Conservation (phyloP, 768 basidiomycete species). For the Tulasnella calospora region DNA sequence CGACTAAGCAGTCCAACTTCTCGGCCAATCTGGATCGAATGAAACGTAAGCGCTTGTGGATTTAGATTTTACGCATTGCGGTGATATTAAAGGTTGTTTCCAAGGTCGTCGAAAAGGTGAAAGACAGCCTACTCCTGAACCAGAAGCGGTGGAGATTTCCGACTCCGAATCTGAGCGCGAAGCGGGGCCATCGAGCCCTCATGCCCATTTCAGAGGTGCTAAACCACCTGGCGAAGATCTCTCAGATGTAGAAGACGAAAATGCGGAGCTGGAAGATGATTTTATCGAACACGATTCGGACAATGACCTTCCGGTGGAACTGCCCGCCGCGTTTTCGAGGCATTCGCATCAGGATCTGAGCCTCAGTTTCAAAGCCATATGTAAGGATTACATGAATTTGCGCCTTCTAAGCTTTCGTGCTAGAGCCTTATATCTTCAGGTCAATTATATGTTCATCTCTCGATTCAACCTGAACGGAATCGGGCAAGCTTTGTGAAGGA, state of each 20-base stretch:
- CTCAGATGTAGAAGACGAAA: conserved; percentile 27
- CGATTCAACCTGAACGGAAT: conserved; percentile 51
- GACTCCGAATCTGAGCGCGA: conserved; percentile 13
- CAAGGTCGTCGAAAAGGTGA: conserved; percentile 37
- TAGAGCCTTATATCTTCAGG: conserved; percentile 50
- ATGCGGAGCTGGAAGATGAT: conserved; percentile 34
- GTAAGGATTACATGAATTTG: not conserved
- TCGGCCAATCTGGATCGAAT: conserved; percentile 62
- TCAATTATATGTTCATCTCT: conserved; percentile 80
- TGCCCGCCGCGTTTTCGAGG: conserved; percentile 81
- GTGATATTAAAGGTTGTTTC: not conserved
- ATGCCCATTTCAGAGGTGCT: conserved; percentile 22
- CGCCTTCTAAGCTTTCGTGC: not conserved
- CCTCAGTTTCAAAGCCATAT: conserved; percentile 63
- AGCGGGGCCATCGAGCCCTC: not conserved
- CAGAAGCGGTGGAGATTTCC: conserved; percentile 14
- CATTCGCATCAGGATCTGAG: conserved; percentile 66
- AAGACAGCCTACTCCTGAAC: not conserved
- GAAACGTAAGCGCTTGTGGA: conserved; percentile 47
- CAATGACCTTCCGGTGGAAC: conserved; percentile 39
- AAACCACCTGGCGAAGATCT: conserved; percentile 29
- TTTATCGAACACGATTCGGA: conserved; percentile 65
- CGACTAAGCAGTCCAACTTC: conserved; percentile 55
- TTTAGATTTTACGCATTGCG: not conserved
- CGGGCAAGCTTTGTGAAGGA: conserved; percentile 56